phyloP scores from a whole-genome alignment of 352 stramenopile genomes.

The Pythium plurisporium region DNA sequence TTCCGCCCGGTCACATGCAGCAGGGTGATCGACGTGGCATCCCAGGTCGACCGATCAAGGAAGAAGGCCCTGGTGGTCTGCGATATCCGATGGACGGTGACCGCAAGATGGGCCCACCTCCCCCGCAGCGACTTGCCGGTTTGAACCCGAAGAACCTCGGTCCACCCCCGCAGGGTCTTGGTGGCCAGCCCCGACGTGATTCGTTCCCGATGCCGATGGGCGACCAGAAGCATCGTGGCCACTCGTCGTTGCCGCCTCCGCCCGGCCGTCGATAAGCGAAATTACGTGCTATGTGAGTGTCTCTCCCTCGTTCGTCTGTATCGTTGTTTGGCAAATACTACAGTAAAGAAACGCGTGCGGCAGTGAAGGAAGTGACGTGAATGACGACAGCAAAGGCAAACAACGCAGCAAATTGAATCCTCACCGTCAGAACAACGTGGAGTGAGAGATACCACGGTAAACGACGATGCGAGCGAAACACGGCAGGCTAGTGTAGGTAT shows the following conservation, averaged over 20 bases:
- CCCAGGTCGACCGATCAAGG: conserved; percentile 59
- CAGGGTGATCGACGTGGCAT: conserved; percentile 57
- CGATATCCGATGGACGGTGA: conserved; percentile 65
- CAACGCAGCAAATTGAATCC: too few relatives aligned
- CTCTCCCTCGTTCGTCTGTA: not conserved
- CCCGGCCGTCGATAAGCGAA: conserved; percentile 54
- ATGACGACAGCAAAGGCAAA: too few relatives aligned
- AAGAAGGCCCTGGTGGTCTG: conserved; percentile 47
- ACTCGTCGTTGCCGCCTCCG: conserved; percentile 57
- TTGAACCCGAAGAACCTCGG: conserved; percentile 74
- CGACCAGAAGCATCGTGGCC: conserved; percentile 66
- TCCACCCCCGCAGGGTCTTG: conserved; percentile 33
- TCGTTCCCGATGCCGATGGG: conserved; percentile 70
- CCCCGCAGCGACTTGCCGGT: conserved; percentile 52
- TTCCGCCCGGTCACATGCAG: conserved; percentile 39
- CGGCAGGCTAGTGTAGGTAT: conserved; percentile 16
- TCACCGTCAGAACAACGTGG: too few relatives aligned
- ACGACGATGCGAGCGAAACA: not conserved
- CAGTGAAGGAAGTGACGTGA: too few relatives aligned
- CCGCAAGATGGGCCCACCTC: conserved; percentile 49
- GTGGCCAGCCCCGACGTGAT: conserved; percentile 43
- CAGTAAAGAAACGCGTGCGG: too few relatives aligned
- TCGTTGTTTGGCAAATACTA: not conserved
- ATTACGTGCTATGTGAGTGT: not conserved
- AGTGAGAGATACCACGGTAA: too few relatives aligned